Percentiles rank a stretch among this genome's conserved stretches.
Evolutionary conservation across 2,329 filamentous ascomycete genomes (phyloP).

Genomic region (Exophiala phaeomuriformis): DNA sequence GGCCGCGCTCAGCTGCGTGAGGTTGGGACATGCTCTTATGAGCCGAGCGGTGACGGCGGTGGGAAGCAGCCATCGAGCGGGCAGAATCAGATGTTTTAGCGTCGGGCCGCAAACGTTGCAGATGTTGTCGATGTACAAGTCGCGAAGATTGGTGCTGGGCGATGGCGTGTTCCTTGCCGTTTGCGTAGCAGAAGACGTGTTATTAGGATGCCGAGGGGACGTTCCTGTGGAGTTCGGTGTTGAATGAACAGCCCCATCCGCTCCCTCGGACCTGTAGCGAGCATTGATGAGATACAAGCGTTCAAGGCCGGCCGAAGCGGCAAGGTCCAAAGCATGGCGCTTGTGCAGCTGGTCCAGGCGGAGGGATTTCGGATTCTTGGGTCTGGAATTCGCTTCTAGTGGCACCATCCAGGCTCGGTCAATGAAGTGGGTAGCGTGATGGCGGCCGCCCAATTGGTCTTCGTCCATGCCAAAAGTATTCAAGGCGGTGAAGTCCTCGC

Average conservation of each 20-base stretch:
- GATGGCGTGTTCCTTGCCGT: constrained; percentile 24
- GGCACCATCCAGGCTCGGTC: constrained; percentile 46
- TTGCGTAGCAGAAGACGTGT: not conserved
- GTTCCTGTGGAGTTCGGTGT: constrained; percentile 17
- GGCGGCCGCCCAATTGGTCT: constrained; percentile 31
- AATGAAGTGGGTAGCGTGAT: constrained; percentile 43
- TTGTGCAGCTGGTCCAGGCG: constrained; percentile 44
- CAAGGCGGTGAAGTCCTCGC: constrained; percentile 48
- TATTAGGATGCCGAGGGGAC: constrained; percentile 27
- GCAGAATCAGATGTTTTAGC: constrained; percentile 51
- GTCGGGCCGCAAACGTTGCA: constrained; percentile 45
- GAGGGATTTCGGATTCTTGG: constrained; percentile 39
- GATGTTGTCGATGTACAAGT: constrained; percentile 47
- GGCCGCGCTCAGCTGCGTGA: constrained; percentile 53
- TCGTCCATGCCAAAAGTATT: constrained; percentile 45
- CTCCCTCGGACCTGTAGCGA: constrained; percentile 11
- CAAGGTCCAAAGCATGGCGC: constrained; percentile 40
- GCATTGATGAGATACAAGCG: constrained; percentile 47
- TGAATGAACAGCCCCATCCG: constrained; percentile 1
- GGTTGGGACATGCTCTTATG: constrained; percentile 48
- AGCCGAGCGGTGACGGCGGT: constrained; percentile 44
- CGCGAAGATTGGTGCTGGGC: constrained; percentile 32
- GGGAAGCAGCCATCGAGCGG: constrained; percentile 49
- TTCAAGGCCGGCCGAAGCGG: constrained; percentile 41
- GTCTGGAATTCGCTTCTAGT: constrained; percentile 27